phyloP scores from a whole-genome alignment of 371 early-diverging fungal species.

The Mucor sp. region DNA sequence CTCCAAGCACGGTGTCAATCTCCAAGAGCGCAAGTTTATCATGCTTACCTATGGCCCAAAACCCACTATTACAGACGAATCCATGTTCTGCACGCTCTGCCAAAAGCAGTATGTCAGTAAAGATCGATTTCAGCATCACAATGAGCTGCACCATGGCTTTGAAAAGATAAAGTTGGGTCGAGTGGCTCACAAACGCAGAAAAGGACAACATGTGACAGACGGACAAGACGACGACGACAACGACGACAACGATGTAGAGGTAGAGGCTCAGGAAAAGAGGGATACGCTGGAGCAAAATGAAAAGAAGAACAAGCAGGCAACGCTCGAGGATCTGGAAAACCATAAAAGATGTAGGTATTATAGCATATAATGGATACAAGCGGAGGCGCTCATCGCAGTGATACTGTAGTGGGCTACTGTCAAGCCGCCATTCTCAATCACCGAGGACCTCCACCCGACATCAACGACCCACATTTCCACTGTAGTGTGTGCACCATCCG shows the following conservation, averaged over 20 bases:
- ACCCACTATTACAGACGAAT: not conserved
- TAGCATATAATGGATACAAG: not conserved
- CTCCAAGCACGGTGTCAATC: not conserved
- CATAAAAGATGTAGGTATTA: not conserved
- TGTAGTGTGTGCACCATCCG: not conserved
- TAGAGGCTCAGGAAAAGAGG: not conserved
- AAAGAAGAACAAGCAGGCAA: not conserved
- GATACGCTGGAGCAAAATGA: not conserved
- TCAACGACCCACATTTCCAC: not conserved
- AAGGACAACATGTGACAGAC: not conserved
- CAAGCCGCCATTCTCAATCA: not conserved
- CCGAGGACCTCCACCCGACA: not conserved
- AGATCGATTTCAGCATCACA: not conserved
- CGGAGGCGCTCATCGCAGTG: not conserved
- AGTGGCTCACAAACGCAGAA: not conserved
- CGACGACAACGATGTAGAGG: not conserved
- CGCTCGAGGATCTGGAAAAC: not conserved
- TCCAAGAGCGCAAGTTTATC: not conserved
- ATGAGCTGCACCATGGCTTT: not conserved
- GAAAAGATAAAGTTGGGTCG: not conserved
- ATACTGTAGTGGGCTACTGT: not conserved
- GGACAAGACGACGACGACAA: not conserved
- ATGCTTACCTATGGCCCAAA: not conserved
- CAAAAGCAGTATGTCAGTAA: not conserved
- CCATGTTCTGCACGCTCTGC: not conserved